Conservation (phyloP, 345 rosid species). For the Euphorbia lathyris region DNA sequence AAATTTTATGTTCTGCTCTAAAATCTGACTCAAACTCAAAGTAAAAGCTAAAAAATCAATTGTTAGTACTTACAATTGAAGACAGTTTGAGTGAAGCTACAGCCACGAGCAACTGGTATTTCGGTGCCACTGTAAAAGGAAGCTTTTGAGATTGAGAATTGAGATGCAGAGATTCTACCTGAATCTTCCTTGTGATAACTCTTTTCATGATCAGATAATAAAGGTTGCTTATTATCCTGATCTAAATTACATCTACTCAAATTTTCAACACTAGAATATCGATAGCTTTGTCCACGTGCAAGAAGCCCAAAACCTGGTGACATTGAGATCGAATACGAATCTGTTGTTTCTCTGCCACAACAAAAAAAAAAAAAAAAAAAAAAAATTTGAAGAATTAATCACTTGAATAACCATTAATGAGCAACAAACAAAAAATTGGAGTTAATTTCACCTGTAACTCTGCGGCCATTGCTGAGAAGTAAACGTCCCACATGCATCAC, state of each 20-base stretch:
- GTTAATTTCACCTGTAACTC: slow-evolving; percentile 52
- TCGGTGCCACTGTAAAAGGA: slow-evolving; percentile 58
- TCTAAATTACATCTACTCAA: slow-evolving; percentile 43
- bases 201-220: slow-evolving; percentile 46
- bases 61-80: slow-evolving; percentile 56
- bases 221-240: slow-evolving; percentile 44
- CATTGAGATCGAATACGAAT: slow-evolving; percentile 70
- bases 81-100: slow-evolving; percentile 77
- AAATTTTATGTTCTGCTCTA: no score
- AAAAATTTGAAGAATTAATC: background rate
- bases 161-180: slow-evolving; percentile 46
- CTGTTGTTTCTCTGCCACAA: slow-evolving; percentile 58
- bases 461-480: slow-evolving; percentile 74
- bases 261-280: slow-evolving; percentile 30
- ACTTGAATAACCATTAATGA: background rate
- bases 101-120: slow-evolving; percentile 58
- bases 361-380: background rate
- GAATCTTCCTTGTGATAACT: slow-evolving; percentile 32
- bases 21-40: no score
- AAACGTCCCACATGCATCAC: slow-evolving; percentile 22
- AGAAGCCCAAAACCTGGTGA: slow-evolving; percentile 64
- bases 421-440: background rate
- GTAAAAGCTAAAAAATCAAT: no score
- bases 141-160: slow-evolving; percentile 55
- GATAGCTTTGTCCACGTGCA: slow-evolving; percentile 35